Base-by-base conservation (phyloP, 148 eudicot genomes). In the Limonium bicolor region DNA sequence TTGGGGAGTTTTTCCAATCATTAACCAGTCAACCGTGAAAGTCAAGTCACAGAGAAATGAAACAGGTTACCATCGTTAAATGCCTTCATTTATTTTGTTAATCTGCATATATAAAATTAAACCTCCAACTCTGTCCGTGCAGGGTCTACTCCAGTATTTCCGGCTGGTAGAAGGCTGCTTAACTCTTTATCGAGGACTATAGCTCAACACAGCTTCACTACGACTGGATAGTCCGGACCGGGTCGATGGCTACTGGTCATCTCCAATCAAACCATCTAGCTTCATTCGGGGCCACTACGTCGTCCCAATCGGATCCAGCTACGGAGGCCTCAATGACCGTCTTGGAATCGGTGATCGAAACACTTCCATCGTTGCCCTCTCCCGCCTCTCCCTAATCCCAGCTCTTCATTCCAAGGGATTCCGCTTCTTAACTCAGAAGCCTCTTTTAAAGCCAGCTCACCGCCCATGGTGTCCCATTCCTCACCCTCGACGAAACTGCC, bases 91-190 rank as follows among this genome's bases (percentile, higher is more conserved):
- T n/a, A n/a, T n/a, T n/a, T n/a, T n/a, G n/a, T n/a, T n/a, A n/a
- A n/a, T n/a, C n/a, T n/a, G n/a, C n/a, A n/a, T n/a, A n/a, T n/a
- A n/a, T n/a, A n/a, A n/a, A n/a, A n/a, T n/a, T n/a, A n/a, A n/a
- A n/a, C n/a, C n/a, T n/a, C n/a, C n/a, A n/a, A n/a, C n/a, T n/a
- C n/a, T n/a, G n/a, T n/a, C n/a, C n/a, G n/a, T n/a, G n/a, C 69
- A 86, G 96, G 96, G 96, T 20, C 71, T 86, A 34, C 41, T 86
- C 39, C 96, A 86, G 49, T 86, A 86, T 51, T 86, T 86, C 65
- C 64, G 60, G 20, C 69, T 86, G 4, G 96, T 86, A 9, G 96
- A 86, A 51, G 85, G 85, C 28, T 86, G 96, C 59, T 27, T 86
- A n/a, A 72, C 78, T 8, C 37, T n/a, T 82, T 77, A 78, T 82